Base-by-base conservation (phyloP, 129 eudicot genomes). In the Logfia minima region DNA sequence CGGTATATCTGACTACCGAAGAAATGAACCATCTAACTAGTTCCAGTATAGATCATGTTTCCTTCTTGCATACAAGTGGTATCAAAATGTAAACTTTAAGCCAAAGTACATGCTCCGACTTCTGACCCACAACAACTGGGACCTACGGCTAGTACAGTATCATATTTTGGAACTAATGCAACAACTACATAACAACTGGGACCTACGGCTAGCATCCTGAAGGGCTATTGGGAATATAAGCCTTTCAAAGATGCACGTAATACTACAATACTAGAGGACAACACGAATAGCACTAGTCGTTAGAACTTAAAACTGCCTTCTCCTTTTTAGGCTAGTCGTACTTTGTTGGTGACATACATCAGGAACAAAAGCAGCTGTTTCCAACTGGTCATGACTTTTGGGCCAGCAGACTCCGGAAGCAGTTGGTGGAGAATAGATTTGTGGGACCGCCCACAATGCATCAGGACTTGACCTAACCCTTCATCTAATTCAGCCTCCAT, bases 381-480 rank as follows among this genome's bases (percentile, higher is more conserved):
- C 87, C 59, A 77, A 37, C 23, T 67, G 53, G 41, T 58, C 63
- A 63, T 78, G 41, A 48, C 24, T 81, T 39, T 79, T 81, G 31
- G 89, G 80, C 93, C 89, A 84, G 79, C 41, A 28, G 10, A 84
- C 77, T 35, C 87, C 92, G 0, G 91, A 84, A 28, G 87, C 88
- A 23, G 92, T 92, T 24, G 93, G 96, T 19, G 93, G 91, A 2
- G 96, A 86, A 58, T 75, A 79, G 6, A 88, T 61, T 77, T 88
- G 85, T 18, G 91, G 96, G 56, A 88, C 96, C 2, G 90, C 84
- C 96, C 93, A 84, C 13, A 86, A 79, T 4, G 78, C 21, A 19
- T 87, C 95, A 0, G 92, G 96, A 87, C 89, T 74, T 83, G 90
- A 31, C 92, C 96, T 68, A 83, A 77, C 51, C 79, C 75, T 60